These are phyloP conservation scores for Tanacetum coccineum DNA, from an alignment of 129 eudicot species.

Conservation along the genomic window DNA sequence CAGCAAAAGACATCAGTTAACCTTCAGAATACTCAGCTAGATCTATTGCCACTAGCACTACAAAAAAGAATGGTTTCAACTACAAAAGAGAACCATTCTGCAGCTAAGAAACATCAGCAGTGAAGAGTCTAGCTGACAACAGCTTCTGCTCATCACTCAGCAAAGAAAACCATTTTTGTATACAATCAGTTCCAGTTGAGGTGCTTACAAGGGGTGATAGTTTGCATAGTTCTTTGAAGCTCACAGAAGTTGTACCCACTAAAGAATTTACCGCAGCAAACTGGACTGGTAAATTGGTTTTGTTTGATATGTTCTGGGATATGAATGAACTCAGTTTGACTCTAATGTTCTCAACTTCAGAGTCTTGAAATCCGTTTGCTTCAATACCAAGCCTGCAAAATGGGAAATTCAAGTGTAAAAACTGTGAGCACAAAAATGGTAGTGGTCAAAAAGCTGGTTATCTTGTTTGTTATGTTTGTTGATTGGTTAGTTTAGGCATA, in stretches of 20 bases:
- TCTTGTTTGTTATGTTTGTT: no score
- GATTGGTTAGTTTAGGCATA: no score
- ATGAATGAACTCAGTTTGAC: conserved; percentile 40
- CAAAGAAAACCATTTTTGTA: conserved; percentile 53
- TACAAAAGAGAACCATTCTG: neutral
- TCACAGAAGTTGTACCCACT: conserved; percentile 40
- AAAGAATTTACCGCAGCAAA: conserved; percentile 52
- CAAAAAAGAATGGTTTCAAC: conserved; percentile 28
- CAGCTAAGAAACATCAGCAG: conserved; percentile 23
- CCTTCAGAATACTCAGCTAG: conserved; percentile 19
- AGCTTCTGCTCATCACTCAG: conserved; percentile 54
- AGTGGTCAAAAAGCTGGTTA: neutral
- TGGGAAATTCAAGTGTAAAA: neutral
- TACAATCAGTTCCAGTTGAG: conserved; percentile 30
- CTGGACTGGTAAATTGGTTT: conserved; percentile 34
- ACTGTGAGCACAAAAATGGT: neutral
- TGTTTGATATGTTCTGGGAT: conserved; percentile 22
- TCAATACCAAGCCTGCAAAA: conserved; percentile 58
- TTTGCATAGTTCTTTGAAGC: conserved; percentile 50
- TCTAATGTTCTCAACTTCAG: conserved; percentile 46
- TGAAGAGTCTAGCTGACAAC: conserved; percentile 32
- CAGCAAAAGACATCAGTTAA: conserved; percentile 7
- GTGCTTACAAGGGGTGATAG: conserved; percentile 15
- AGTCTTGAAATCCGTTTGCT: conserved; percentile 50
- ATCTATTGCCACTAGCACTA: conserved; percentile 20